phyloP scores from a whole-genome alignment of 225 moss, liverwort and hornwort species.

The Sphagnum contortum region DNA sequence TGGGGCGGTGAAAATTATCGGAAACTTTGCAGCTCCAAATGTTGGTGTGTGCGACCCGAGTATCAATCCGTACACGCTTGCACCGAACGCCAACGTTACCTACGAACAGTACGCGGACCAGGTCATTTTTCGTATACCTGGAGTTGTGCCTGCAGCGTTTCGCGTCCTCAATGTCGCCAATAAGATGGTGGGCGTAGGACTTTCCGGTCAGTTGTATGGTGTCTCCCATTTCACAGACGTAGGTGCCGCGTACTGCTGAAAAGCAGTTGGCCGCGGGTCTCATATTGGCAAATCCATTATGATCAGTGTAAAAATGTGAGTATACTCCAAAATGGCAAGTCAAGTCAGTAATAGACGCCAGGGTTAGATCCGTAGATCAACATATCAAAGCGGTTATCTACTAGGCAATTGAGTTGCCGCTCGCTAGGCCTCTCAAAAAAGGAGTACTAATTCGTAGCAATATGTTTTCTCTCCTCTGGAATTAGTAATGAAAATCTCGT shows the following conservation, averaged over 20 bases:
- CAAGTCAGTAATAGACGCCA: too few species aligned
- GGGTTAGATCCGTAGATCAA: too few species aligned
- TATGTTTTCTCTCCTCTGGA: too few species aligned
- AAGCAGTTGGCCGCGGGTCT: too few species aligned
- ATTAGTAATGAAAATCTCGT: too few species aligned
- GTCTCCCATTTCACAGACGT: slow-evolving; percentile 14
- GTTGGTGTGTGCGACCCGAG: slow-evolving; percentile 11
- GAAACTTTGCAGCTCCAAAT: slow-evolving; percentile 16
- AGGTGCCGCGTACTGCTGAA: slow-evolving; percentile 11
- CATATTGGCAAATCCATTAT: too few species aligned
- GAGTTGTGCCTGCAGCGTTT: slow-evolving; percentile 7
- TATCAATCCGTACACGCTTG: slow-evolving; percentile 6
- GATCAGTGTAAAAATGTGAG: too few species aligned
- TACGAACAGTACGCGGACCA: slow-evolving; percentile 18
- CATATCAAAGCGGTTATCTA: too few species aligned
- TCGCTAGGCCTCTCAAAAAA: too few species aligned
- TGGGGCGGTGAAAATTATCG: slow-evolving; percentile 14
- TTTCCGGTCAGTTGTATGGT: slow-evolving; percentile 5
- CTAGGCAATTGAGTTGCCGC: too few species aligned
- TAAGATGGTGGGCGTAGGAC: slow-evolving; percentile 12
- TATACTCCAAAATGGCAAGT: too few species aligned
- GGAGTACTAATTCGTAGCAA: too few species aligned
- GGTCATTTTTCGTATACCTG: slow-evolving; percentile 8
- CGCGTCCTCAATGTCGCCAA: slow-evolving; percentile 1
- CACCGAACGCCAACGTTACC: not conserved